Evolutionary conservation across 2,329 filamentous ascomycete genomes (phyloP).

Genomic region (Colletotrichum sp.): DNA sequence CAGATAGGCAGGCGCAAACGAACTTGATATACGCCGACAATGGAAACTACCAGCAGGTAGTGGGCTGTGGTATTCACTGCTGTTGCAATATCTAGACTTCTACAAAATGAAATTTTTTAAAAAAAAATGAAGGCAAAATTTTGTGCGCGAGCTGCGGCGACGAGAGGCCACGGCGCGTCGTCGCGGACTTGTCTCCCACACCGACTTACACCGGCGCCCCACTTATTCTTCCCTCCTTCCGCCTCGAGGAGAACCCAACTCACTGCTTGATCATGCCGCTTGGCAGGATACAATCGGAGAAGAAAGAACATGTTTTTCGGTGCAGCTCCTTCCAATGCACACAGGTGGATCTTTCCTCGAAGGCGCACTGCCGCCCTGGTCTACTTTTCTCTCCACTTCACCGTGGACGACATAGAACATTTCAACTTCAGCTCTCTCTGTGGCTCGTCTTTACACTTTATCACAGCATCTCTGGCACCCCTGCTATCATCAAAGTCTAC

Average conservation of each 20-base stretch:
- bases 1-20: background rate
- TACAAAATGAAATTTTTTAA: too few species aligned
- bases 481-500: background rate
- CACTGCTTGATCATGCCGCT: background rate
- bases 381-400: background rate
- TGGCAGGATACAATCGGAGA: background rate
- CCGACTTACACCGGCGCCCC: background rate
- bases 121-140: background rate
- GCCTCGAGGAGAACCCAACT: background rate
- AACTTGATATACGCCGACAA: background rate
- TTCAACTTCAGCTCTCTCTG: background rate
- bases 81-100: background rate
- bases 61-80: background rate
- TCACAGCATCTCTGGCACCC: background rate
- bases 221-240: background rate
- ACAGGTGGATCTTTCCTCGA: rapidly evolving
- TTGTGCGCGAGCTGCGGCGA: background rate
- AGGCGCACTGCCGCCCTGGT: background rate
- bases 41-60: background rate
- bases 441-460: background rate
- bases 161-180: background rate
- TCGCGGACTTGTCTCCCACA: background rate
- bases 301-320: background rate
- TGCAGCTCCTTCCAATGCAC: background rate
- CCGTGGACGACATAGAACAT: background rate